A percentile compares a stretch with the other conserved stretches of the same genome.
These are phyloP conservation scores for Agaricus subrufescens DNA, from an alignment of 768 basidiomycete genomes.

Conservation along the genomic window DNA sequence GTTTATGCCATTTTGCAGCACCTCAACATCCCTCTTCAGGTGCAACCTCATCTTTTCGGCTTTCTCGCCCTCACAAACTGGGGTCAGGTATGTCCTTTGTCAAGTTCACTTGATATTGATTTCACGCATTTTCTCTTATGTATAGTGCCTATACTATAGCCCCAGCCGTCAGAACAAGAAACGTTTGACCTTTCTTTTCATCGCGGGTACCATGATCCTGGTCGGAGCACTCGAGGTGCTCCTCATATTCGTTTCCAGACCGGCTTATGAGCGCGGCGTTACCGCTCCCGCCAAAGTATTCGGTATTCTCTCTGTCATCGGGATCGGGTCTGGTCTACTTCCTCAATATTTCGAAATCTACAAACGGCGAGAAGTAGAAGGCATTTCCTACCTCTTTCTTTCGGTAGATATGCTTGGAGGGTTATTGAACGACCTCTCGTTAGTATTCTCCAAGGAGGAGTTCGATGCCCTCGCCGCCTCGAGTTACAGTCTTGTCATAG, in stretches of 20 bases:
- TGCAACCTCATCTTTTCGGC: constrained; percentile 65
- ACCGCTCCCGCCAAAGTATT: constrained; percentile 42
- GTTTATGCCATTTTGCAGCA: constrained; percentile 60
- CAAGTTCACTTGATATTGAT: neutral
- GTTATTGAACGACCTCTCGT: constrained; percentile 63
- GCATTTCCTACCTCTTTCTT: constrained; percentile 70
- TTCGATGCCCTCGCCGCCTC: constrained; percentile 63
- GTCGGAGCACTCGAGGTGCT: constrained; percentile 56
- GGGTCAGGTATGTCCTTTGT: constrained; percentile 47
- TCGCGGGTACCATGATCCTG: constrained; percentile 33
- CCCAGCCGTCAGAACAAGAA: constrained; percentile 29
- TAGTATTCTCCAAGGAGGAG: constrained; percentile 54
- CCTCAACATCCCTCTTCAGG: constrained; percentile 67
- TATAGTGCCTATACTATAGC: constrained; percentile 67
- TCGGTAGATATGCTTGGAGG: constrained; percentile 65
- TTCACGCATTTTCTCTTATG: neutral
- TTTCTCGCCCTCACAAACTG: constrained; percentile 57
- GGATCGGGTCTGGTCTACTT: constrained; percentile 45
- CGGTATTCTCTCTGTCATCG: constrained; percentile 54
- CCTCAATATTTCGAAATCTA: constrained; percentile 79
- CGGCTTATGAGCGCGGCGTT: constrained; percentile 26
- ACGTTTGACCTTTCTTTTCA: constrained; percentile 26
- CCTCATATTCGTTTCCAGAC: constrained; percentile 56
- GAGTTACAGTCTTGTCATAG: constrained; percentile 59
- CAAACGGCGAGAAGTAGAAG: constrained; percentile 54